Evolutionary conservation across 208 protist species (phyloP).

Genomic region (Tritrichomonas musculus): DNA sequence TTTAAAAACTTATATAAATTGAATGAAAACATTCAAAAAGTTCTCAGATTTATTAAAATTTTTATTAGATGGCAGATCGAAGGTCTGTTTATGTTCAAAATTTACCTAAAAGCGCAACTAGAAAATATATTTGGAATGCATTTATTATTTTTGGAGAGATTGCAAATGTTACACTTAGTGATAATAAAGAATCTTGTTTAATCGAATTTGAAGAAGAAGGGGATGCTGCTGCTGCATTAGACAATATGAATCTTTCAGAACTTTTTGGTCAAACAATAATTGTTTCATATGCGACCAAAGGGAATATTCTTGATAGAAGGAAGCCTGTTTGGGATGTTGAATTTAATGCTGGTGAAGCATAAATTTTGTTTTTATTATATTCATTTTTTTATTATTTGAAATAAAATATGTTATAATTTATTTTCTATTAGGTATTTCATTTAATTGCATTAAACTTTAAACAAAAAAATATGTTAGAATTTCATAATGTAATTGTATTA

Average conservation of each 20-base stretch:
- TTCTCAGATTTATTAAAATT: background rate
- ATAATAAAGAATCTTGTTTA: background rate
- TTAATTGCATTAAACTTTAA: background rate
- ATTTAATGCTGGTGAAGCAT: background rate
- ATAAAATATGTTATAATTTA: background rate
- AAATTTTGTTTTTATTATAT: background rate
- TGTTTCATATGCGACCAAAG: background rate
- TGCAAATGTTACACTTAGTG: background rate
- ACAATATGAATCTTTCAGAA: background rate
- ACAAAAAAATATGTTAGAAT: background rate
- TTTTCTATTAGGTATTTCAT: background rate
- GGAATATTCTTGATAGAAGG: background rate
- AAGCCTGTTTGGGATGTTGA: constrained; percentile 13
- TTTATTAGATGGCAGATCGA: background rate
- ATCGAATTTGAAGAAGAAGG: background rate
- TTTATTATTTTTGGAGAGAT: constrained; percentile 10
- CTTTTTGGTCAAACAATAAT: constrained; percentile 2
- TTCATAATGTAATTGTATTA: background rate
- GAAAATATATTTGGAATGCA: background rate
- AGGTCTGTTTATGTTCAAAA: background rate
- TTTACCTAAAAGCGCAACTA: background rate
- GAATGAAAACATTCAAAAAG: background rate
- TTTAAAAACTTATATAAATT: background rate
- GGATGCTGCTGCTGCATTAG: background rate
- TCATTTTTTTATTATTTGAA: background rate